Conservation (phyloP, 768 basidiomycete genomes). For the Erythrobasidium yunnanense region DNA sequence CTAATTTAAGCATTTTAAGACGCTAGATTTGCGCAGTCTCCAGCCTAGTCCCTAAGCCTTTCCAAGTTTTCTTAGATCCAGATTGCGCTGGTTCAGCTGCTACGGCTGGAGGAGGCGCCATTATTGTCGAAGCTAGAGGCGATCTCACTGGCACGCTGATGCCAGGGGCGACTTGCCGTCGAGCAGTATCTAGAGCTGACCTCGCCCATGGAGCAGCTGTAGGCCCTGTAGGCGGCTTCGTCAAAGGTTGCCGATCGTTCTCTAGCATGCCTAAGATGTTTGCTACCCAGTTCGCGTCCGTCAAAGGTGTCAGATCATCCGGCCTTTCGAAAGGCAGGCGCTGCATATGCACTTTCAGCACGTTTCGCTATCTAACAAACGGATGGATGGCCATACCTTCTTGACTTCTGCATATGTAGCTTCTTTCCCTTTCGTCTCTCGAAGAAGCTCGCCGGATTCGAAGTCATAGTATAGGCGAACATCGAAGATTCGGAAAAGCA, state of each 20-base stretch:
- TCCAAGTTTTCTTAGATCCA: slow-evolving; percentile 54
- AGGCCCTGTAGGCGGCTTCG: slow-evolving; percentile 45
- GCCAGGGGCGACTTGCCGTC: background rate
- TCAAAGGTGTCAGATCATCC: slow-evolving; percentile 74
- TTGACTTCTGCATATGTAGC: slow-evolving; percentile 73
- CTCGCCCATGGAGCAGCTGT: slow-evolving; percentile 39
- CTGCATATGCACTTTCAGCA: slow-evolving; percentile 1
- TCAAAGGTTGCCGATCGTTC: background rate
- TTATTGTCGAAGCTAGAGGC: background rate
- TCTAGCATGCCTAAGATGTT: slow-evolving; percentile 48
- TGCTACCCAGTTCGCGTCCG: slow-evolving; percentile 71
- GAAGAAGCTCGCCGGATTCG: slow-evolving; percentile 51
- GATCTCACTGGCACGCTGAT: background rate
- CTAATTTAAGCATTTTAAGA: no score
- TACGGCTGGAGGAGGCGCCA: background rate
- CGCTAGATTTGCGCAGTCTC: no score
- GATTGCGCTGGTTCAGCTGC: background rate
- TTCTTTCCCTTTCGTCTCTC: slow-evolving; percentile 82
- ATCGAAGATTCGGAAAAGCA: slow-evolving; percentile 80
- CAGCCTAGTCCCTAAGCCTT: slow-evolving; percentile 58
- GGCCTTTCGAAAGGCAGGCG: slow-evolving; percentile 36
- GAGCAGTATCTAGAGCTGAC: background rate
- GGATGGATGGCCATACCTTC: slow-evolving; percentile 35
- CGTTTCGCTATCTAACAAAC: no score
- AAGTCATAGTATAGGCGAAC: slow-evolving; percentile 85